These are phyloP conservation scores for Penicillium decumbens DNA, from an alignment of 2,329 filamentous ascomycete species.

Conservation along the genomic window DNA sequence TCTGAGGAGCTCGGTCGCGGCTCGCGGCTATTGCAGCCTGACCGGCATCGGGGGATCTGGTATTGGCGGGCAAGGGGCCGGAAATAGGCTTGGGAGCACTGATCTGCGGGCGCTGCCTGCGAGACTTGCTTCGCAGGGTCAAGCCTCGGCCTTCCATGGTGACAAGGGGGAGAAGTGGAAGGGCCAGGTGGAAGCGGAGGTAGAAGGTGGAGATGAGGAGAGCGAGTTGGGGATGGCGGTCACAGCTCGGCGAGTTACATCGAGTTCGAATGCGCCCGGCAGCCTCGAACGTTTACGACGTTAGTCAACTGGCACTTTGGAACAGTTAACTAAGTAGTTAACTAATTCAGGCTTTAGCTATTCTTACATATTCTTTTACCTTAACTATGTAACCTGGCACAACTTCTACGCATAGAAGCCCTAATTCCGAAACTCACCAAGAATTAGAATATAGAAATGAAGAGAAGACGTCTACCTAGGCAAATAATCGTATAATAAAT, in stretches of 20 bases:
- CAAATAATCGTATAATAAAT: too few species aligned
- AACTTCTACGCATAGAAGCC: too few species aligned
- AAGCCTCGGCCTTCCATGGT: constrained; percentile 55
- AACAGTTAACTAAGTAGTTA: too few species aligned
- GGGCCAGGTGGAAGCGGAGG: constrained; percentile 4
- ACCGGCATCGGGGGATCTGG: constrained; percentile 35
- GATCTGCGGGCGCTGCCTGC: constrained; percentile 51
- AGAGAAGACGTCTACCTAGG: too few species aligned
- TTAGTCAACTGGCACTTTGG: too few species aligned
- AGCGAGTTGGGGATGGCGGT: neutral
- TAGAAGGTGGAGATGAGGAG: constrained; percentile 4
- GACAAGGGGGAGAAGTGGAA: neutral
- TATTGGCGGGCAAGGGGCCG: constrained; percentile 35
- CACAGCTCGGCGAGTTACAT: neutral
- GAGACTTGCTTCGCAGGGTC: constrained; percentile 60
- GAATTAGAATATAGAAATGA: too few species aligned
- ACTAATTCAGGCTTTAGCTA: too few species aligned
- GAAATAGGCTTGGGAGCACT: constrained; percentile 57
- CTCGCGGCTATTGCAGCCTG: constrained; percentile 27
- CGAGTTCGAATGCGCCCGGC: neutral
- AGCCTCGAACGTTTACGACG: too few species aligned
- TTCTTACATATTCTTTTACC: too few species aligned
- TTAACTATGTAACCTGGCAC: too few species aligned
- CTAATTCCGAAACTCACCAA: too few species aligned
- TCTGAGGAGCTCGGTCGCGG: constrained; percentile 43